Percentiles rank a stretch among this genome's conserved stretches.
Conservation (phyloP, 2,329 filamentous ascomycete genomes). For the Fusarium verticillioides region DNA sequence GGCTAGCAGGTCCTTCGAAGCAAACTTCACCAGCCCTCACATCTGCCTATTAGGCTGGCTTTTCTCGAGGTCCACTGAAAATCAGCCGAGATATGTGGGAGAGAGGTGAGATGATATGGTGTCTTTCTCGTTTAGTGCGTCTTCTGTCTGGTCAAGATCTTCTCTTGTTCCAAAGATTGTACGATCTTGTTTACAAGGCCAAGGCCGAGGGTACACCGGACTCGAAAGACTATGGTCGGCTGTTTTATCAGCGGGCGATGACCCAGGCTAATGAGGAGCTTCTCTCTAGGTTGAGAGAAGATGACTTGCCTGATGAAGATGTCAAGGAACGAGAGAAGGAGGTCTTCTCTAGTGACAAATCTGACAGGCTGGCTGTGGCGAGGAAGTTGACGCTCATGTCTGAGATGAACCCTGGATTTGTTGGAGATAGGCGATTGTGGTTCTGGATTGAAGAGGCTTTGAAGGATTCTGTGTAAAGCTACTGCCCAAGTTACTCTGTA, state of each 20-base stretch:
- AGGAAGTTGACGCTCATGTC: background rate
- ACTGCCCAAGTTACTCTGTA: no score
- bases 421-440: background rate
- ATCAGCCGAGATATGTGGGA: background rate
- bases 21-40: background rate
- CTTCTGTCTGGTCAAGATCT: slow-evolving; percentile 35
- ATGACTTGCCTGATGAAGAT: slow-evolving; percentile 20
- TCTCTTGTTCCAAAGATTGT: slow-evolving; percentile 14
- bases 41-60: background rate
- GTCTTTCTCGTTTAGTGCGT: slow-evolving; percentile 24
- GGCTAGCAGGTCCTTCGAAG: background rate
- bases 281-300: slow-evolving; percentile 5
- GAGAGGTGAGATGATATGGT: slow-evolving; percentile 17
- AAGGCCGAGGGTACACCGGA: background rate
- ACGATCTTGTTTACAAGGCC: slow-evolving; percentile 13
- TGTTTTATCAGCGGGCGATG: slow-evolving; percentile 21
- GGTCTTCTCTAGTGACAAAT: fast-evolving
- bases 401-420: background rate
- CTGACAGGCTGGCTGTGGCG: background rate
- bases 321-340: background rate
- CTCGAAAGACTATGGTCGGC: background rate
- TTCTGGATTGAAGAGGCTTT: background rate
- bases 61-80: background rate
- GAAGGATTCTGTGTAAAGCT: no score
- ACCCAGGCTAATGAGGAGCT: slow-evolving; percentile 13